Evolutionary conservation across 768 basidiomycete genomes (phyloP).

Genomic region (Boletales sp.): DNA sequence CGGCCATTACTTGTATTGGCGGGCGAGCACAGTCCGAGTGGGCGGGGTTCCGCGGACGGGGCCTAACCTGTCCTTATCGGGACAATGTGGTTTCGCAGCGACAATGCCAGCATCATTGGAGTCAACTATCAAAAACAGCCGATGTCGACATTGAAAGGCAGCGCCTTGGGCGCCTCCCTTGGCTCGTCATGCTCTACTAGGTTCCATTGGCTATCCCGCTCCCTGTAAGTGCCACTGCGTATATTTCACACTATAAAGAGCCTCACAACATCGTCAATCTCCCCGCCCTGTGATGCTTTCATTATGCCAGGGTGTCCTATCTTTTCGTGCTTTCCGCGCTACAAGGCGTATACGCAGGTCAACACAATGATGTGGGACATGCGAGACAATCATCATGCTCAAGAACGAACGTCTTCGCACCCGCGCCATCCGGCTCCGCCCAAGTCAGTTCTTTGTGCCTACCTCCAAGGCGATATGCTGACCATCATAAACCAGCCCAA

Average conservation of each 20-base stretch:
- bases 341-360: conserved; percentile 32
- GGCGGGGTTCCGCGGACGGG: too few species aligned
- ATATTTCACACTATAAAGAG: conserved; percentile 24
- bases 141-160: conserved; percentile 20
- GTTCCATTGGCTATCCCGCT: conserved; percentile 19
- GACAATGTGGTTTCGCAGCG: conserved; percentile 7
- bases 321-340: conserved; percentile 30
- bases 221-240: conserved; percentile 13
- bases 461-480: background rate
- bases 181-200: conserved; percentile 22
- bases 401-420: conserved; percentile 13
- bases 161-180: conserved; percentile 12
- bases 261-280: background rate
- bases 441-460: conserved; percentile 14
- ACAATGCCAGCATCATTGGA: conserved; percentile 6
- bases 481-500: conserved; percentile 9
- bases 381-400: conserved; percentile 12
- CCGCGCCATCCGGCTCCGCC: conserved; percentile 11
- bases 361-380: conserved; percentile 29
- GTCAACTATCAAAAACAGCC: conserved; percentile 28
- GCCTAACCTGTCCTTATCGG: conserved; percentile 8
- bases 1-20: too few species aligned
- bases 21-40: too few species aligned
- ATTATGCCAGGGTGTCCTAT: conserved; percentile 30
- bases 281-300: conserved; percentile 9